Conservation (phyloP, 345 rosid species). For the Hibiscus tridactylites region DNA sequence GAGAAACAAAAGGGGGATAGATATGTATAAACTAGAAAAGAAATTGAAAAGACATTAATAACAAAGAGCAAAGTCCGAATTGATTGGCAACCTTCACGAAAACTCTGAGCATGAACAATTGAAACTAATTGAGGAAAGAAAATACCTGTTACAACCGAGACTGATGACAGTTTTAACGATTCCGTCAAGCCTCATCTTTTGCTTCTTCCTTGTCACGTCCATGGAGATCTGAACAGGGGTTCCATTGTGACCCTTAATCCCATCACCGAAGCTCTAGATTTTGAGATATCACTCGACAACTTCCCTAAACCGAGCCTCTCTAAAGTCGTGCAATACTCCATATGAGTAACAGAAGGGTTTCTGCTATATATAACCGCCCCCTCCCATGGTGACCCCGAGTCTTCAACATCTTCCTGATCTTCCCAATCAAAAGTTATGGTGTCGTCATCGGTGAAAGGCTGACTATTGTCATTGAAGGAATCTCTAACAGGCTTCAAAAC, state of each 20-base stretch:
- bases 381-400: slow-evolving; percentile 75
- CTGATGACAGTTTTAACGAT: slow-evolving; percentile 72
- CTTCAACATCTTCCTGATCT: slow-evolving; percentile 41
- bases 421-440: slow-evolving; percentile 48
- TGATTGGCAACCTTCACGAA: neutral
- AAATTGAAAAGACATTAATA: too few relatives aligned
- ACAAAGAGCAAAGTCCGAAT: neutral
- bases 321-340: slow-evolving; percentile 82
- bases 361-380: slow-evolving; percentile 75
- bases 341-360: slow-evolving; percentile 57
- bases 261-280: slow-evolving; percentile 68
- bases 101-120: neutral
- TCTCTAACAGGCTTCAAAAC: slow-evolving; percentile 18
- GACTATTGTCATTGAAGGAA: slow-evolving; percentile 20
- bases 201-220: slow-evolving; percentile 69
- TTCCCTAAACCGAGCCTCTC: slow-evolving; percentile 88
- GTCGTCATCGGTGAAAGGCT: slow-evolving; percentile 28
- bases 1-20: too few relatives aligned
- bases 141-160: slow-evolving; percentile 72
- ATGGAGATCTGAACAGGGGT: slow-evolving; percentile 89
- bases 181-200: slow-evolving; percentile 82
- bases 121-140: neutral
- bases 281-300: slow-evolving; percentile 56
- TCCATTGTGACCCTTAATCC: slow-evolving; percentile 82
- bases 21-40: too few relatives aligned